Conservation (phyloP, 225 moss, liverwort and hornwort genomes). For the Polytrichum formosum region DNA sequence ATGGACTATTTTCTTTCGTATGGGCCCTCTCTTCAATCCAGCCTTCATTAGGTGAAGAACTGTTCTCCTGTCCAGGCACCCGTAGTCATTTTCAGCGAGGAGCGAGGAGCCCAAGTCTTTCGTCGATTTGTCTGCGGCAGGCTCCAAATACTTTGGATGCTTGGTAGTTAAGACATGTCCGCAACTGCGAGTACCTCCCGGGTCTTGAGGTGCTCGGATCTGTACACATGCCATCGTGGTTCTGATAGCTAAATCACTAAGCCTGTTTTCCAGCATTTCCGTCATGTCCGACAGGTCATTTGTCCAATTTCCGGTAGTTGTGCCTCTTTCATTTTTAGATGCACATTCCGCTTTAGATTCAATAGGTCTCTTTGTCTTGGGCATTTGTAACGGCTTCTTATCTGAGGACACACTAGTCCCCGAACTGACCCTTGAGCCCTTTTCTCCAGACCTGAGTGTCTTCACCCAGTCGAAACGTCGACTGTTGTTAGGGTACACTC, state of each 20-base stretch:
- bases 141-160: neutral
- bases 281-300: slow-evolving; percentile 7
- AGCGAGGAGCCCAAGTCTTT: neutral
- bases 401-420: neutral
- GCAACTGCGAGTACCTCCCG: slow-evolving; percentile 5
- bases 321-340: neutral
- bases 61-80: slow-evolving; percentile 15
- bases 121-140: neutral
- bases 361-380: no score
- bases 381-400: no score
- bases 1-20: slow-evolving; percentile 13
- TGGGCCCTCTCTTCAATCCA: slow-evolving; percentile 21
- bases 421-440: neutral
- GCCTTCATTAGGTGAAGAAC: slow-evolving; percentile 21
- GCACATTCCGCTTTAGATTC: neutral
- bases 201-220: neutral
- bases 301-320: slow-evolving; percentile 4
- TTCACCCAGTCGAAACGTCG: slow-evolving; percentile 26
- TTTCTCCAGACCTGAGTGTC: slow-evolving; percentile 17
- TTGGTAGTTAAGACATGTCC: slow-evolving; percentile 15
- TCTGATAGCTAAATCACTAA: slow-evolving; percentile 4
- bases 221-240: slow-evolving; percentile 9
- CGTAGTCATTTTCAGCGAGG: slow-evolving; percentile 1
- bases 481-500: slow-evolving; percentile 11
- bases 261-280: slow-evolving; percentile 8